A percentile compares a stretch with the other conserved stretches of the same genome.
phyloP scores from a whole-genome alignment of 371 early-diverging fungal genomes.

The Gilbertella persicaria region DNA sequence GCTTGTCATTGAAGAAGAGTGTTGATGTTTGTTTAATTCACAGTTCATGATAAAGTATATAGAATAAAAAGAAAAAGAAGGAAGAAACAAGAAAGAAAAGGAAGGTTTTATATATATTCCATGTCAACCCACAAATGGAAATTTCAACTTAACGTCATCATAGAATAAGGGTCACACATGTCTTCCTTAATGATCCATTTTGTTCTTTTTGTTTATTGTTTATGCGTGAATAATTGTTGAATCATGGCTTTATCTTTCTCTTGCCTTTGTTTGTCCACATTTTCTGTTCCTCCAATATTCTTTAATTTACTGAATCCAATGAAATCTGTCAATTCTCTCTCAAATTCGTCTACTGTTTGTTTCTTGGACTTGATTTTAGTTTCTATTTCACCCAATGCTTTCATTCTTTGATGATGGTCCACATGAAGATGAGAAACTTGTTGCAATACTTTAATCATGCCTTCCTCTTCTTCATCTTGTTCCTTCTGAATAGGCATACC shows the following conservation, averaged over 20 bases:
- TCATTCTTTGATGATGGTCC: conserved; percentile 64
- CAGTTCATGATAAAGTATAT: too few relatives aligned
- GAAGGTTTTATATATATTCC: too few relatives aligned
- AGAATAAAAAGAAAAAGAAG: not conserved
- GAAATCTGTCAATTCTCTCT: conserved; percentile 69
- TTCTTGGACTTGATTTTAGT: conserved; percentile 61
- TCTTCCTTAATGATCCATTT: not conserved
- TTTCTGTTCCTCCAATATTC: conserved; percentile 74
- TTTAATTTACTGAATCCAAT: conserved; percentile 61
- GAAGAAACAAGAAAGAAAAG: not conserved
- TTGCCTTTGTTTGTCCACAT: conserved; percentile 63
- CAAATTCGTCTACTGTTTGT: conserved; percentile 72
- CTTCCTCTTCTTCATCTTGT: conserved; percentile 37
- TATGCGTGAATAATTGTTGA: conserved; percentile 52
- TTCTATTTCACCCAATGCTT: conserved; percentile 71
- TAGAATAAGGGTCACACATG: not conserved
- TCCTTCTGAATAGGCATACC: not conserved
- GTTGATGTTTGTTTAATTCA: not conserved
- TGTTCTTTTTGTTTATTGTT: not conserved
- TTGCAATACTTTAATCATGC: conserved; percentile 64
- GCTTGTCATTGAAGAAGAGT: not conserved
- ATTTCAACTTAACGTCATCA: not conserved
- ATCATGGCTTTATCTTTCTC: conserved; percentile 63
- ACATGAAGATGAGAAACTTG: conserved; percentile 71
- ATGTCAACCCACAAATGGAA: not conserved